Evolutionary conservation across 805 yeast species (phyloP), one percentile per base, ranked within the genome.

Genomic region (Pichia californica): DNA sequence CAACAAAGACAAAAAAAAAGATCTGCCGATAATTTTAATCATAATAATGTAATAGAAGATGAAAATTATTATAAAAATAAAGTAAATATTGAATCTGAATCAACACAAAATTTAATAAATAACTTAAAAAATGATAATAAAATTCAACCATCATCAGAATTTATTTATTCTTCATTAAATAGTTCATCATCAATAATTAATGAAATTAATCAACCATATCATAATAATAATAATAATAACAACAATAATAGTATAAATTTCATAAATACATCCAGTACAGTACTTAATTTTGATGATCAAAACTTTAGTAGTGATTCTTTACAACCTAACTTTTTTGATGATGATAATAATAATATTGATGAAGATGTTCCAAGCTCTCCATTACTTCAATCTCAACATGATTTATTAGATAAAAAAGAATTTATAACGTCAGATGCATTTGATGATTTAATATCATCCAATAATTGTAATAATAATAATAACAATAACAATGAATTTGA

Each of bases 1-100:
- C 63, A 69, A 0, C 51, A 73, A 16, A 21, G 20, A 15, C 36
- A 26, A 27, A 33, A 26, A n/a, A 36, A 31, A 26, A 35, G 15
- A 18, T 19, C 26, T 18, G 14, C 4, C 21, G 18, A 40, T 31
- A 7, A 25, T 23, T 16, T 27, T 10, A 26, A 35, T 14, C 14
- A 28, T 27, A 14, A 34, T 28, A 21, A 28, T 8, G 14, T n/a
- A n/a, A 7, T 23, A 23, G 25, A 23, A 3, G 9, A 7, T 23
- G 25, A 20, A 19, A n/a, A 15, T 18, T 9, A 33, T 33, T n/a
- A n/a, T 15, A 33, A 20, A 9, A 33, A 33, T 23, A 20, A 10
- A 18, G 25, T 20, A 33, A 23, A 19, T 14, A 33, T 20, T n/a
- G n/a, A n/a, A 2, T 10, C 8, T 14, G 26, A 23, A 10, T 19